Base-by-base conservation (phyloP, 2,329 filamentous ascomycete genomes). In the Hirsutella thompsonii region DNA sequence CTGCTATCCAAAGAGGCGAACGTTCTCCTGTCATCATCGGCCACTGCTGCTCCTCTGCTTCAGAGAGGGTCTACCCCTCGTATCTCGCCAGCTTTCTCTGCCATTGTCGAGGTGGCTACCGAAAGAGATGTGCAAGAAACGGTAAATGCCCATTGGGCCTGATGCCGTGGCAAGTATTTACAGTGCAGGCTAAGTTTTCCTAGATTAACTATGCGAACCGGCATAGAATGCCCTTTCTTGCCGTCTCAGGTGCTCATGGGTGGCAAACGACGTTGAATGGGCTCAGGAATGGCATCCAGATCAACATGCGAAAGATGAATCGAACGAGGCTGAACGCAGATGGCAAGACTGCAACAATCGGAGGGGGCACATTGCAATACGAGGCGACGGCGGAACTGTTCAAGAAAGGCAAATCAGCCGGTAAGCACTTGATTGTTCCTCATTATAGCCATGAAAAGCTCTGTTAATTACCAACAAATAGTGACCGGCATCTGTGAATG, bases 131-230 rank as follows among this genome's bases (percentile, higher is more conserved):
- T 40, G n/a, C 38, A 40, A 21, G n/a, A 36, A 21, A 40, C 38
- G 38, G 38, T 40, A 5, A 5, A 2, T 11, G 29, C 29, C 29
- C 2, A 11, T 9, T 32, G 29, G 2, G 13, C 4, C 13, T 32
- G 29, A n/a, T n/a, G 5, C 5, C 13, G 29, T 5, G 29, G 29
- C 29, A 32, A 20, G 28, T 10, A 8, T 19, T 38, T 16, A 38
- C 16, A n/a, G n/a, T n/a, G n/a, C n/a, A n/a, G n/a, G n/a, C n/a
- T n/a, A n/a, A n/a, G n/a, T n/a, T 13, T 14, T 6, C 5, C 5
- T 50, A 46, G 51, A 47, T 51, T 40, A 46, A 49, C 20, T 43
- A 42, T 20, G 46, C 46, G 18, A 44, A 43, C 8, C 29, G 28
- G 20, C 32, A 37, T 8, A 23, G 20, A 9, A 40, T 39, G n/a